Percentiles rank a stretch among this genome's conserved stretches.
Evolutionary conservation across 208 protist species (phyloP).

Genomic region (Acanthamoeba culbertsoni): DNA sequence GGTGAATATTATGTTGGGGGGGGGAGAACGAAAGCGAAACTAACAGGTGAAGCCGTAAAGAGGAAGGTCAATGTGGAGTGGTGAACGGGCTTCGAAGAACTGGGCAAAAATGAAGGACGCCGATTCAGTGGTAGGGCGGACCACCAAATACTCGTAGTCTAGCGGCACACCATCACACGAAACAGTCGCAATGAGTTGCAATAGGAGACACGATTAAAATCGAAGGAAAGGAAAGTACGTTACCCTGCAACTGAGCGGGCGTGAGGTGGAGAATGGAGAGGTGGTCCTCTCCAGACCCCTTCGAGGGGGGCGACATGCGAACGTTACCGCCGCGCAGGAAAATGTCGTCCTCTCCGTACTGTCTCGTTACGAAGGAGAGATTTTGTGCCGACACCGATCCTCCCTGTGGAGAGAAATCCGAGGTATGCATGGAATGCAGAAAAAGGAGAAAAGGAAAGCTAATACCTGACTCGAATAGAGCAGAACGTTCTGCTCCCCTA

Average conservation of each 20-base stretch:
- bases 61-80: not conserved
- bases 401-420: not conserved
- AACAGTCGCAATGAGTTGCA: too few relatives aligned
- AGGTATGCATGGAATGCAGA: too few relatives aligned
- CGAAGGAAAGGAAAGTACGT: too few relatives aligned
- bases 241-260: not conserved
- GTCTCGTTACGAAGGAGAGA: not conserved
- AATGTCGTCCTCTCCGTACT: conserved; percentile 17
- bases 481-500: not conserved
- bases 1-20: not conserved
- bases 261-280: not conserved
- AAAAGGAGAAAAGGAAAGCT: too few relatives aligned
- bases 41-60: not conserved
- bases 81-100: not conserved
- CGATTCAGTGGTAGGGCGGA: not conserved
- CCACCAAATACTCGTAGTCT: not conserved
- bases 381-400: not conserved
- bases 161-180: too few relatives aligned
- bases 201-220: too few relatives aligned
- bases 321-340: not conserved
- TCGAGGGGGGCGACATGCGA: not conserved
- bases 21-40: not conserved
- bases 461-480: too few relatives aligned
- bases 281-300: not conserved
- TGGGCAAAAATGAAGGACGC: not conserved